phyloP scores from a whole-genome alignment of 2,329 filamentous ascomycete species.

The Parastagonospora avenae region DNA sequence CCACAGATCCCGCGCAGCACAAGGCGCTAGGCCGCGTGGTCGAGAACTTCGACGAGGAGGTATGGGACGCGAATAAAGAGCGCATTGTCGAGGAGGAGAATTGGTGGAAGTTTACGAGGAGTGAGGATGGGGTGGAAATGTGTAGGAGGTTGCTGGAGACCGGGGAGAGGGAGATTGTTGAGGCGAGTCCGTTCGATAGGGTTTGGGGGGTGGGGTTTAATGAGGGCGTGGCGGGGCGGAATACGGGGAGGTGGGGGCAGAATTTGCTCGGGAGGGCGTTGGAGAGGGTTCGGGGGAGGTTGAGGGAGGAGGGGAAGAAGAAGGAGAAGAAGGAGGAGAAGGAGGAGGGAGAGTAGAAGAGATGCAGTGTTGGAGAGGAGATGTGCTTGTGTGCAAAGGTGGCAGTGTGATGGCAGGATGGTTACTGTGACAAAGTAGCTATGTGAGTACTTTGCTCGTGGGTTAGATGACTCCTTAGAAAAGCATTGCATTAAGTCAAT shows the following conservation, averaged over 20 bases:
- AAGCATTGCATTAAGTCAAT: too few species aligned
- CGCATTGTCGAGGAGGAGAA: constrained; percentile 64
- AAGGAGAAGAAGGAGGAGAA: constrained; percentile 28
- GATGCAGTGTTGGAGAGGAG: neutral
- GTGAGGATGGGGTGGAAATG: constrained; percentile 50
- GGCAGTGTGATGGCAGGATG: neutral
- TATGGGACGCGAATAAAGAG: constrained; percentile 60
- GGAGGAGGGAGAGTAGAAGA: neutral
- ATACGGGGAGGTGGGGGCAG: constrained; percentile 62
- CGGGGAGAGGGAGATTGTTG: constrained; percentile 63
- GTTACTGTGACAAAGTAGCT: too few species aligned
- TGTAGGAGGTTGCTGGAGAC: constrained; percentile 60
- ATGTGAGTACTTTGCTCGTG: too few species aligned
- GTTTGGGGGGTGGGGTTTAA: constrained; percentile 71
- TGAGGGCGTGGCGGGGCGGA: constrained; percentile 55
- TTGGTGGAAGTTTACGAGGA: constrained; percentile 63
- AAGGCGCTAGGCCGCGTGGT: constrained; percentile 63
- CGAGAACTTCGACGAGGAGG: constrained; percentile 55
- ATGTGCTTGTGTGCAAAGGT: neutral
- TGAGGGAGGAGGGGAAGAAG: constrained; percentile 47
- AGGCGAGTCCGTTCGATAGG: constrained; percentile 59
- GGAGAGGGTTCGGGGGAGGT: constrained; percentile 61
- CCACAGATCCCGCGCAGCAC: constrained; percentile 53
- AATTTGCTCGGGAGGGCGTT: constrained; percentile 69
- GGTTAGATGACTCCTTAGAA: too few species aligned